Percentiles rank a stretch among this genome's conserved stretches.
These are phyloP conservation scores for Amphibolis antarctica DNA, from an alignment of 106 monocot genomes.

Conservation along the genomic window DNA sequence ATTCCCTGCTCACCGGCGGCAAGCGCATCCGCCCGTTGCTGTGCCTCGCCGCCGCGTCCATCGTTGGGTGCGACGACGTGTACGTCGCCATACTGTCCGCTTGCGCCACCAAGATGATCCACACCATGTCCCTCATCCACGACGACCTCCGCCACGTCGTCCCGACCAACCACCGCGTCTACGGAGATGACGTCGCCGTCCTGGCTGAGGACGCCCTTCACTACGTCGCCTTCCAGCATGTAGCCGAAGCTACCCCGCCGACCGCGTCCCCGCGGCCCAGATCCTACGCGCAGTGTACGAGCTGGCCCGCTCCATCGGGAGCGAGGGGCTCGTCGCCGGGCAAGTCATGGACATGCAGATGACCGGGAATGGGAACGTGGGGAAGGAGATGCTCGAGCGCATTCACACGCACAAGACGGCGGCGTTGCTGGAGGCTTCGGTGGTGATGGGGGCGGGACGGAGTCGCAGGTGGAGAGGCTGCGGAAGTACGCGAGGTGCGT, in stretches of 20 bases:
- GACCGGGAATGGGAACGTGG: slow-evolving; percentile 27
- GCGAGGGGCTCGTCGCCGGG: slow-evolving; percentile 12
- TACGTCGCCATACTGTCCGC: slow-evolving; percentile 12
- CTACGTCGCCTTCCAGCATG: slow-evolving; percentile 13
- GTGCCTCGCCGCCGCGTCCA: slow-evolving; percentile 19
- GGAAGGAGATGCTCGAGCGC: slow-evolving; percentile 12
- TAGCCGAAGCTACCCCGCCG: slow-evolving; percentile 9
- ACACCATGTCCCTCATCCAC: slow-evolving; percentile 27
- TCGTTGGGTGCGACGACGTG: slow-evolving; percentile 31
- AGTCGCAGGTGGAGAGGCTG: slow-evolving; percentile 46
- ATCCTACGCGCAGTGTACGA: slow-evolving; percentile 11
- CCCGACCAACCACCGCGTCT: slow-evolving; percentile 19
- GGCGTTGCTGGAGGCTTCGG: slow-evolving; percentile 61
- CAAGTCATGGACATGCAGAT: slow-evolving; percentile 12
- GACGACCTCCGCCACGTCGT: slow-evolving; percentile 23
- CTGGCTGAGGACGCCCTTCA: slow-evolving; percentile 18
- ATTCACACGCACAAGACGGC: slow-evolving; percentile 87
- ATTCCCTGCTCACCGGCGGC: slow-evolving; percentile 17
- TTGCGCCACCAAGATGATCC: slow-evolving; percentile 23
- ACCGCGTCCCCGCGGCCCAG: background rate
- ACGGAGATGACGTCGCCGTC: slow-evolving; percentile 18
- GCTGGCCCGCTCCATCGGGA: slow-evolving; percentile 10
- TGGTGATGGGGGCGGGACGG: slow-evolving; percentile 60
- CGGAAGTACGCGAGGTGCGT: slow-evolving; percentile 48
- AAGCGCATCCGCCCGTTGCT: slow-evolving; percentile 20